Conservation (phyloP, 768 basidiomycete species). For the Daedalea quercina region DNA sequence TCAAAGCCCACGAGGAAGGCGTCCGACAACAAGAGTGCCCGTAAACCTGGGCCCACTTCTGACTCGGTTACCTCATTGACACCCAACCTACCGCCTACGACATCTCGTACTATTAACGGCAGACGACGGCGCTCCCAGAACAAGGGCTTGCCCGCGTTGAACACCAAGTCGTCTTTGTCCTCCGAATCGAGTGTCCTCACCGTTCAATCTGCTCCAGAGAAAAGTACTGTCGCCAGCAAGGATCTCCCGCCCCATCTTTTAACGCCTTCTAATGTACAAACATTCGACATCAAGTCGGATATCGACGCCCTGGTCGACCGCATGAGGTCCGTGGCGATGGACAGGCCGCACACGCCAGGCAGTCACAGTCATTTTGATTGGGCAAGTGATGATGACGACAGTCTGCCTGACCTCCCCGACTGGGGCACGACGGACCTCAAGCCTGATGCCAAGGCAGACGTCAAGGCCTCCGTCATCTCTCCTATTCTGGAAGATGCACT, state of each 20-base stretch:
- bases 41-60: conserved; percentile 12
- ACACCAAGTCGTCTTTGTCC: conserved; percentile 16
- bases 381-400: conserved; percentile 82
- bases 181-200: conserved; percentile 9
- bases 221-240: conserved; percentile 32
- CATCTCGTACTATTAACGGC: conserved; percentile 36
- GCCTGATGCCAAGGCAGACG: conserved; percentile 12
- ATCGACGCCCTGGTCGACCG: conserved; percentile 77
- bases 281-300: conserved; percentile 49
- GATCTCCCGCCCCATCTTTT: conserved; percentile 56
- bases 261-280: conserved; percentile 24
- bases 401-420: conserved; percentile 77
- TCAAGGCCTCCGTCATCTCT: conserved; percentile 35
- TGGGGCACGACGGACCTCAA: conserved; percentile 61
- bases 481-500: conserved; percentile 63
- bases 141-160: conserved; percentile 21
- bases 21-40: conserved; percentile 10
- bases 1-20: conserved; percentile 11
- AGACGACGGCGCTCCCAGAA: conserved; percentile 46
- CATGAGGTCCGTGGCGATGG: conserved; percentile 69
- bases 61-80: conserved; percentile 9
- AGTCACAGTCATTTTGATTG: conserved; percentile 78
- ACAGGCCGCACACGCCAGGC: conserved; percentile 60
- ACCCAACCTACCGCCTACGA: conserved; percentile 14
- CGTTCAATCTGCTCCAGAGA: conserved; percentile 9